phyloP scores from a whole-genome alignment of 2,329 filamentous ascomycete genomes.

The Neonectria neomacrospora region DNA sequence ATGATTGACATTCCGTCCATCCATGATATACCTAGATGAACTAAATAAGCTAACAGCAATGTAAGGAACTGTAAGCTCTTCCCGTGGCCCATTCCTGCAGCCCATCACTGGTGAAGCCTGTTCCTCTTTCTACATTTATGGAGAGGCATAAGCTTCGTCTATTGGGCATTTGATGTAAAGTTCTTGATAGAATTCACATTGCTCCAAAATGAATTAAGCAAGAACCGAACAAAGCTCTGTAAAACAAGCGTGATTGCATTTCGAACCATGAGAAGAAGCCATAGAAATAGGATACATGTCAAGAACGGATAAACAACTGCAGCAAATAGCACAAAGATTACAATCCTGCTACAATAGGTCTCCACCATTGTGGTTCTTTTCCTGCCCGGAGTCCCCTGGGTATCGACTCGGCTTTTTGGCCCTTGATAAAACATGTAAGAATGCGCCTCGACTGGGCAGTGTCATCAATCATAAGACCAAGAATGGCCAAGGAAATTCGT shows the following conservation, averaged over 20 bases:
- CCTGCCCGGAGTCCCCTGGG: constrained; percentile 9
- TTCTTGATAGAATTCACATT: no score
- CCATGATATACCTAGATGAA: no score
- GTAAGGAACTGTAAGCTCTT: no score
- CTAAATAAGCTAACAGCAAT: not conserved
- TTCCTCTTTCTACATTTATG: not conserved
- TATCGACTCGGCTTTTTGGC: constrained; percentile 18
- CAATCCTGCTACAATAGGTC: not conserved
- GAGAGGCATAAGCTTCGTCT: not conserved
- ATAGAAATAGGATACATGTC: not conserved
- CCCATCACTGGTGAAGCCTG: no score
- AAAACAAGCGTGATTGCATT: not conserved
- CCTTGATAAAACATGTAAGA: constrained; percentile 23
- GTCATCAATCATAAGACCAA: constrained; percentile 39
- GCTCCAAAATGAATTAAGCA: no score
- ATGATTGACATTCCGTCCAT: not conserved
- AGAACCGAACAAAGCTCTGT: not conserved
- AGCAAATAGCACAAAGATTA: constrained; percentile 13
- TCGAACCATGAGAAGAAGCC: not conserved
- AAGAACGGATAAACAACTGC: constrained; percentile 4
- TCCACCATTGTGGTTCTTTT: constrained; percentile 15
- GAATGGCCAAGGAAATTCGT: not conserved
- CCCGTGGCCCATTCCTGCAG: no score
- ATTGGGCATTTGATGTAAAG: no score
- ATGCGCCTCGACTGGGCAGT: constrained; percentile 28